Base-by-base conservation (phyloP, 768 basidiomycete species). In the Omphalotus guepiniiformis region DNA sequence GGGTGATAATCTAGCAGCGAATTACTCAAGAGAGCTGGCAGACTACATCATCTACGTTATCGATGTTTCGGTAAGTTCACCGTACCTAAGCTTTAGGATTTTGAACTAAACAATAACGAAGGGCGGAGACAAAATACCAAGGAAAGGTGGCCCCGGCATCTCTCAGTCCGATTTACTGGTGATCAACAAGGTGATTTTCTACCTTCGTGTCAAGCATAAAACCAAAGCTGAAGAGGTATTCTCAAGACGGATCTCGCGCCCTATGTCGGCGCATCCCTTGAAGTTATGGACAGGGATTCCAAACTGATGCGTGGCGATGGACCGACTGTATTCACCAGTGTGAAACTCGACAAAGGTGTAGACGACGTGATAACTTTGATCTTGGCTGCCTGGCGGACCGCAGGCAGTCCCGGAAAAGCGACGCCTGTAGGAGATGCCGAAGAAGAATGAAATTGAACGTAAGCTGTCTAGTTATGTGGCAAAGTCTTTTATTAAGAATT, bases 121-220 rank as follows among this genome's bases (percentile, higher is more conserved):
- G 87, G 95, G 96, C 8, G 95, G 95, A 1, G 95, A 99, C 69
- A 99, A 99, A 68, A 94, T 99, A 53, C 96, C 96, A 18, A 76
- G 95, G 19, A 99, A 99, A 71, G 95, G 96, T 4, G 96, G 95
- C 1, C 96, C 95, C 1, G 96, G 95, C 8, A 97, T 99, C 55
- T 93, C 93, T 1, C 88, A 93, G 59, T 95, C 93, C 1, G 96
- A 98, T 68, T 71, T 99, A 9, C 70, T 99, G 45, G 82, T 99
- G 21, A 82, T 98, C 56, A 98, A 98, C 74, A 99, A 99, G 78
- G 94, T 85, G 28, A 62, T 47, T 34, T 25, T 39, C 37, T 15
- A 26, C 26, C 11, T 6, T 45, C 2, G 26, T 34, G 22, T 15
- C 40, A 22, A 39, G 34, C 39, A 7, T 23, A 4, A 32, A 4